A percentile compares a stretch with the other conserved stretches of the same genome.
Evolutionary conservation across 2,329 filamentous ascomycete species (phyloP).

Genomic region (Leptosphaerulina australis): DNA sequence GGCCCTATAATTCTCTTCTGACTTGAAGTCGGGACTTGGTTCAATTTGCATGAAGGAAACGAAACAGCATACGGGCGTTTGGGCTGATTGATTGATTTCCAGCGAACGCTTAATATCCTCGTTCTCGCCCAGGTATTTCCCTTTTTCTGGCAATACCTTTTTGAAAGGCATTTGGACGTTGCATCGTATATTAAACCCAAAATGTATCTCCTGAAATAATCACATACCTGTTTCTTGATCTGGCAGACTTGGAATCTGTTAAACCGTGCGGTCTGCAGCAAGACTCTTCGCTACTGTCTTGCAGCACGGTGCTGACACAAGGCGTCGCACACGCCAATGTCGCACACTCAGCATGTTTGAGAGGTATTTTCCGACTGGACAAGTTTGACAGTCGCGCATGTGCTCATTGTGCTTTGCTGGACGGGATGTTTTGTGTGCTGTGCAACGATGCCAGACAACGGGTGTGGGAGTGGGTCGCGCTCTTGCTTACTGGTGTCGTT

Average conservation of each 20-base stretch:
- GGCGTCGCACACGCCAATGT: neutral
- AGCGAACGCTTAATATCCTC: slow-evolving; percentile 6
- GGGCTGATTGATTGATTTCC: neutral
- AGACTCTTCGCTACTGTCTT: too few relatives aligned
- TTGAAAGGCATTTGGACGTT: neutral
- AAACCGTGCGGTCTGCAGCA: too few relatives aligned
- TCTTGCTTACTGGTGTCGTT: neutral
- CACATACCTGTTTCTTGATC: too few relatives aligned
- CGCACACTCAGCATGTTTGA: neutral
- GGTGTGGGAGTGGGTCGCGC: neutral
- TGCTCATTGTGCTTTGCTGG: too few relatives aligned
- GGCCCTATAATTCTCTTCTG: neutral
- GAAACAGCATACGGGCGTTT: slow-evolving; percentile 13
- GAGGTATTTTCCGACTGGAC: neutral
- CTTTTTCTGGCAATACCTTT: slow-evolving; percentile 6
- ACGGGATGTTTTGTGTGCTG: neutral
- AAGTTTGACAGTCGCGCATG: neutral
- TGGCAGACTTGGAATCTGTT: too few relatives aligned
- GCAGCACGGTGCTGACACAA: neutral
- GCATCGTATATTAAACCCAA: slow-evolving; percentile 7
- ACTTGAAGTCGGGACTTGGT: slow-evolving; percentile 7
- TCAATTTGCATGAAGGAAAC: slow-evolving; percentile 12
- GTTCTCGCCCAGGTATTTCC: neutral
- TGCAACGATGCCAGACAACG: neutral
- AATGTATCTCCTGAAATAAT: too few relatives aligned